These are phyloP conservation scores for Cichorium intybus DNA, from an alignment of 140 eudicot species.

Conservation along the genomic window DNA sequence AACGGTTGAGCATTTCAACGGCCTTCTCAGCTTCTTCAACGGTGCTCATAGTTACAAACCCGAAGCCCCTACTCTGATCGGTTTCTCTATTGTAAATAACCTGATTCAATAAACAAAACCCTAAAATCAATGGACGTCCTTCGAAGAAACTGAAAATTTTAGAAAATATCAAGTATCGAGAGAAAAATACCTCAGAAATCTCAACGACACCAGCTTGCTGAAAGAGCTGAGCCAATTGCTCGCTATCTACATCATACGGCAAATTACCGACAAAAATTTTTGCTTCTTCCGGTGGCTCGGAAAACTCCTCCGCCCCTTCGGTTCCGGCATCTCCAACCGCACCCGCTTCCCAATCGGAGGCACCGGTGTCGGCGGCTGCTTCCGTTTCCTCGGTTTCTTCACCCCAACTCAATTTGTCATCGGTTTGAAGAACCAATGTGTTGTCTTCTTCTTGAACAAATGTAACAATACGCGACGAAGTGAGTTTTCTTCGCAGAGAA, in stretches of 20 bases:
- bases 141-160: background rate
- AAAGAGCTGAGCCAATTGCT: conserved; percentile 69
- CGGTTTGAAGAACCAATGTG: conserved; percentile 47
- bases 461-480: conserved; percentile 26
- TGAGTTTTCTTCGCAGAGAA: conserved; percentile 27
- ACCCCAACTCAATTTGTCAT: conserved; percentile 27
- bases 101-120: conserved; percentile 37
- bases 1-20: conserved; percentile 61
- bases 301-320: conserved; percentile 32
- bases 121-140: background rate
- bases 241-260: conserved; percentile 79
- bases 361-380: conserved; percentile 12
- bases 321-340: conserved; percentile 22
- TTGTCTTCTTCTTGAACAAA: conserved; percentile 53
- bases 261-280: conserved; percentile 77
- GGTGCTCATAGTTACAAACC: conserved; percentile 87
- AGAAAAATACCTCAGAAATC: conserved; percentile 50
- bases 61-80: conserved; percentile 88
- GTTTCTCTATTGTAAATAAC: conserved; percentile 83
- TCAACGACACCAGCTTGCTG: conserved; percentile 84
- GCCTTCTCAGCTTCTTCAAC: conserved; percentile 93
- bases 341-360: conserved; percentile 12
- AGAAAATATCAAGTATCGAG: background rate
- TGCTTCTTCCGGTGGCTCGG: conserved; percentile 72
- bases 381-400: conserved; percentile 20